Evolutionary conservation across 768 basidiomycete species (phyloP), one percentile per base, ranked within the genome.

Genomic region (Tremella yokohamensis): DNA sequence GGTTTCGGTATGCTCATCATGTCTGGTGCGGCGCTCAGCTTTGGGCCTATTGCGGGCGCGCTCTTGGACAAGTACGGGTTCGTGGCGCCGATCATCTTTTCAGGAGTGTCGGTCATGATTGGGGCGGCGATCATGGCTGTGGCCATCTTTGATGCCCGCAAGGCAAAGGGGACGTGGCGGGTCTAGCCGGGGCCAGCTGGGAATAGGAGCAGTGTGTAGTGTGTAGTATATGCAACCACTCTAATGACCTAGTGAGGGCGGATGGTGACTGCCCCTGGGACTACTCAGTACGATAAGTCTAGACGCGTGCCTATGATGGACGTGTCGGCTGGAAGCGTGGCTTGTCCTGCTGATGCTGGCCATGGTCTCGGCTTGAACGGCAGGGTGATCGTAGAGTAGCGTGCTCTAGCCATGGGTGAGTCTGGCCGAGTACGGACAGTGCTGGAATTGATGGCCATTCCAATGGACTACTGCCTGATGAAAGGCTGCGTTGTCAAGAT

Each of bases 11-110:
- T 74, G 60, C 38, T 75, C 19, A 39, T 62, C 19, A 61, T 66
- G 20, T 64, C 66, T 0, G 22, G 69, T 42, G 59, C 71, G 0
- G 74, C 69, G 0, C 57, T 76, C 13, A 60, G 62, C 40, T 73
- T 72, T 8, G 60, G 72, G 16, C 74, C 76, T 3, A 74, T 75
- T 50, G 59, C 64, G 8, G 75, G 75, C 16, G 74, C 73, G 11
- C 55, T 75, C 25, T 60, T 74, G 22, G 64, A 69, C 34, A 44
- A 40, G 12, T 61, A 57, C 6, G 73, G 72, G 0, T 65, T 63
- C n/a, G 68, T 54, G 47, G 60, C 61, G 9, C 64, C 66, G 8
- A 63, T 63, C 48, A 57, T 59, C 42, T 68, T 56, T 52, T 45
- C 52, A 16, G 66, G 66, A 2, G 52, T 61, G 1, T 48, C 22